Base-by-base conservation (phyloP, 192 early-diverging fungal species). In the Coemansia sp. region DNA sequence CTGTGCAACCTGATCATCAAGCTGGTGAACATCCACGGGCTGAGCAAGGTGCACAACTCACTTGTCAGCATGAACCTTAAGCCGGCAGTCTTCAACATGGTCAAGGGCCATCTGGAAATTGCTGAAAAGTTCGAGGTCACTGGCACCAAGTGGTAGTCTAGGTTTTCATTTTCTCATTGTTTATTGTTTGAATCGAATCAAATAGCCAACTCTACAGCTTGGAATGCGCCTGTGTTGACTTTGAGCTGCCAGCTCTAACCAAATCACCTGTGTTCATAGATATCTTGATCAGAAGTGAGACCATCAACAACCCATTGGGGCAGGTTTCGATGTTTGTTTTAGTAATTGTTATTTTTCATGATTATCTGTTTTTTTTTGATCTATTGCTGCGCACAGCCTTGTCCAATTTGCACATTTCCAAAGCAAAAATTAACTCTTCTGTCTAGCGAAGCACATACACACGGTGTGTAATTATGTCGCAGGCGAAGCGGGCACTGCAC, bases 41-140 rank as follows among this genome's bases (percentile, higher is more conserved):
- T 96, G 43, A 89, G 91, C 58, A 98, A 97, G 71, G 92, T 99
- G 35, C 89, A 91, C 60, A 93, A 98, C 72, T 92, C 88, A 39
- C 73, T 97, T 58, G 89, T 93, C 10, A 89, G 93, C 39, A 88
- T 97, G 83, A 94, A 95, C 64, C 81, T 97, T 7, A 89, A 92
- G 35, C 85, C 84, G 23, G 70, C 91, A 1, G 88, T 93, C 19
- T 86, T 87, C 59, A 89, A 87, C 62, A 70, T 95, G 43, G 88
- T 97, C 67, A 85, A 87, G 60, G 75, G 84, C 9, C 89, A 89
- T 62, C 72, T 93, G 65, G 83, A 83, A 29, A 84, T 84, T 67
- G 89, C 85, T 4, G 87, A 91, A 69, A 80, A 81, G 25, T 93
- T 93, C 73, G 73, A 88, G 22, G 87, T 93, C 19, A 85, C 83